phyloP scores from a whole-genome alignment of 768 basidiomycete species.

The Psilocybe tampanensis region DNA sequence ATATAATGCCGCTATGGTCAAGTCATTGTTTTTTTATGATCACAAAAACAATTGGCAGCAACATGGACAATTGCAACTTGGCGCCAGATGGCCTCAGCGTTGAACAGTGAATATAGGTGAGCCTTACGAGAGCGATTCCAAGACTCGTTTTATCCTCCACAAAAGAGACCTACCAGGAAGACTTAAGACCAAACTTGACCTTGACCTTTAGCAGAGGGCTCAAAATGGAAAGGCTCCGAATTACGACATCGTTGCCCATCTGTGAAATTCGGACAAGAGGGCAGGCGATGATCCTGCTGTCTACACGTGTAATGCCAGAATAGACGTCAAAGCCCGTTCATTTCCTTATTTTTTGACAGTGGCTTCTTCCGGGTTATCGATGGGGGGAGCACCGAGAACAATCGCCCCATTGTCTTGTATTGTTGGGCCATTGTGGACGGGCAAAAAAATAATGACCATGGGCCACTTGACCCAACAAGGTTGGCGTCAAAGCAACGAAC shows the following conservation, averaged over 20 bases:
- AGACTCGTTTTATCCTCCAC: too few species aligned
- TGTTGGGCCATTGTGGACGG: neutral
- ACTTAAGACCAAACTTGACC: too few species aligned
- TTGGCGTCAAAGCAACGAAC: neutral
- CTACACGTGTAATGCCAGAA: constrained; percentile 4
- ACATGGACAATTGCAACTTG: too few species aligned
- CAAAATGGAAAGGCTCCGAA: neutral
- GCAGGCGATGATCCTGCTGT: neutral
- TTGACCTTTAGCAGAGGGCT: too few species aligned
- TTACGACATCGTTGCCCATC: neutral
- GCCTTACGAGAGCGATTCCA: too few species aligned
- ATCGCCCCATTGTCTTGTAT: neutral
- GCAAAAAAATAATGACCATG: neutral
- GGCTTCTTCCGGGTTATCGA: neutral
- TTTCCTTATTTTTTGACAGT: neutral
- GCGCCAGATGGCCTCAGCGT: too few species aligned
- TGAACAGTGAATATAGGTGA: too few species aligned
- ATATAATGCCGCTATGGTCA: too few species aligned
- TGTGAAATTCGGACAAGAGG: neutral
- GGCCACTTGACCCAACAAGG: neutral
- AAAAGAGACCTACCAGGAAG: too few species aligned
- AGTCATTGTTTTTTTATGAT: too few species aligned
- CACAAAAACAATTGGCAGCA: too few species aligned
- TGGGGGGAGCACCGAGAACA: constrained; percentile 1
- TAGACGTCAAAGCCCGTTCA: neutral